These are phyloP conservation scores for Saccharomycopsis sp. DNA, from an alignment of 805 yeast species.

Conservation along the genomic window DNA sequence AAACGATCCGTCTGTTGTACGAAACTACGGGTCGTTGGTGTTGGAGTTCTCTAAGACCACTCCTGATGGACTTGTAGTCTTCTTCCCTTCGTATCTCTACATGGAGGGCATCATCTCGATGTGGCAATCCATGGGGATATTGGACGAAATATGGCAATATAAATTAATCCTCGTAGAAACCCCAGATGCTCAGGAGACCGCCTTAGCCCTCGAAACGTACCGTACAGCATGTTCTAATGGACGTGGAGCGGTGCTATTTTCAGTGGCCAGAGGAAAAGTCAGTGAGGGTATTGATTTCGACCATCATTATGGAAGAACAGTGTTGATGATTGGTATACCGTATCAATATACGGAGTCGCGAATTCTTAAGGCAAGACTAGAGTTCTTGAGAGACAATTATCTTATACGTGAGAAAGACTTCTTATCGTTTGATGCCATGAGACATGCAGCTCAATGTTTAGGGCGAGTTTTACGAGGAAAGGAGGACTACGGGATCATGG, in stretches of 20 bases:
- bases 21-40: constrained; percentile 90
- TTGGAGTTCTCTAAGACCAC: constrained; percentile 92
- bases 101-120: constrained; percentile 97
- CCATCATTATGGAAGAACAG: constrained; percentile 96
- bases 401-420: constrained; percentile 93
- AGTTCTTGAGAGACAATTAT: constrained; percentile 86
- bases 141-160: constrained; percentile 98
- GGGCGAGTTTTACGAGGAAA: constrained; percentile 97
- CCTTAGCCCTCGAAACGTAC: constrained; percentile 90
- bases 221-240: constrained; percentile 96
- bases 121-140: constrained; percentile 98
- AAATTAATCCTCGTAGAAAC: constrained; percentile 93
- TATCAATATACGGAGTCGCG: constrained; percentile 98
- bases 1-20: constrained; percentile 95
- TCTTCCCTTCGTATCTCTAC: constrained; percentile 93
- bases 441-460: constrained; percentile 98
- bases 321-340: constrained; percentile 97
- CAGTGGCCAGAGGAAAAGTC: constrained; percentile 98
- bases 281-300: constrained; percentile 99
- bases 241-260: constrained; percentile 89
- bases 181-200: constrained; percentile 98
- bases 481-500: constrained; percentile 99
- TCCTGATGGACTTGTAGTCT: constrained; percentile 97
- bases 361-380: constrained; percentile 89
- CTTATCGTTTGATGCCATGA: constrained; percentile 96